These are phyloP conservation scores for Exophiala sp. DNA, from an alignment of 2,329 filamentous ascomycete genomes.

Conservation along the genomic window DNA sequence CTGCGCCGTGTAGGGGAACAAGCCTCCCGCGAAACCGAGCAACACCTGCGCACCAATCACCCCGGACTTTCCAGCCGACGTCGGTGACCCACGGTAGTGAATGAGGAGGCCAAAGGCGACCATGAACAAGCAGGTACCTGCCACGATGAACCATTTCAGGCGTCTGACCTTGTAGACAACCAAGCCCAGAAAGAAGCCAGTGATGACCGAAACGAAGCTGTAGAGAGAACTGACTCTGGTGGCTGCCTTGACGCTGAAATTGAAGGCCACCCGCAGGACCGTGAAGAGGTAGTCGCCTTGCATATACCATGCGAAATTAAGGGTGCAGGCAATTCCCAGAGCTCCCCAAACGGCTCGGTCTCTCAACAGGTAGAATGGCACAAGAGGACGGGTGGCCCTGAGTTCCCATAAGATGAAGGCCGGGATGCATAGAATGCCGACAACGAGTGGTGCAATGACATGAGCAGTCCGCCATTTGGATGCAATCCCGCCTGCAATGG, in stretches of 20 bases:
- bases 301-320: slow-evolving; percentile 57
- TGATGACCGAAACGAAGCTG: slow-evolving; percentile 52
- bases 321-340: slow-evolving; percentile 52
- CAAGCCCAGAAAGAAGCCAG: slow-evolving; percentile 52
- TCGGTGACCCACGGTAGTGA: slow-evolving; percentile 52
- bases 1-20: slow-evolving; percentile 53
- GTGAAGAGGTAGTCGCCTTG: slow-evolving; percentile 62
- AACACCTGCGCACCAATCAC: slow-evolving; percentile 59
- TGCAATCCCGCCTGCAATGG: slow-evolving; percentile 48
- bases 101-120: slow-evolving; percentile 63
- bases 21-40: slow-evolving; percentile 57
- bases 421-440: slow-evolving; percentile 48
- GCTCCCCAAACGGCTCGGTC: slow-evolving; percentile 61
- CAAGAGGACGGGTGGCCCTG: slow-evolving; percentile 45
- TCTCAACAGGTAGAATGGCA: slow-evolving; percentile 57
- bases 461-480: slow-evolving; percentile 48
- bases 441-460: slow-evolving; percentile 47
- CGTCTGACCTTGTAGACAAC: slow-evolving; percentile 54
- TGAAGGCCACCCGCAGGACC: slow-evolving; percentile 56
- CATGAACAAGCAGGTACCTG: slow-evolving; percentile 55
- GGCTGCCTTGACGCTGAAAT: slow-evolving; percentile 52
- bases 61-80: slow-evolving; percentile 44
- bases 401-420: slow-evolving; percentile 52
- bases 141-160: slow-evolving; percentile 59
- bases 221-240: slow-evolving; percentile 58